These are phyloP conservation scores for Monilinia vaccinii-corymbosi DNA, from an alignment of 2,329 filamentous ascomycete species.

Conservation along the genomic window DNA sequence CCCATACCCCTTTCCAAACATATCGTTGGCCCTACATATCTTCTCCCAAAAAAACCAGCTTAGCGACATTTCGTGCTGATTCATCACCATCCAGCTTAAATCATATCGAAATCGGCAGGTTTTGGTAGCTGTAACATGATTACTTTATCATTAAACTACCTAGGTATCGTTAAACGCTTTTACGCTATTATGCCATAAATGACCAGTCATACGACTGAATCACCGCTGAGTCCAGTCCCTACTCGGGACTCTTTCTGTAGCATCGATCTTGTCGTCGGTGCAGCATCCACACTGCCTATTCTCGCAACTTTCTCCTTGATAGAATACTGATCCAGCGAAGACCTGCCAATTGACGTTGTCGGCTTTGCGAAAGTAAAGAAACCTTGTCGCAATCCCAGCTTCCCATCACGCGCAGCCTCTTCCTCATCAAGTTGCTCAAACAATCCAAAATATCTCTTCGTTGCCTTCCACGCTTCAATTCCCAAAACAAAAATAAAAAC, in stretches of 20 bases:
- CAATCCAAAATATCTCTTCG: slow-evolving; percentile 39
- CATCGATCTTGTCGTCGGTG: not conserved
- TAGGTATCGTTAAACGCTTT: not conserved
- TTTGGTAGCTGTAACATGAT: not conserved
- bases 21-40: not conserved
- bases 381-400: not conserved
- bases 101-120: too few relatives aligned
- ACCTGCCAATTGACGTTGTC: not conserved
- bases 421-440: not conserved
- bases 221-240: not conserved
- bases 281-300: slow-evolving; percentile 1
- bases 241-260: not conserved
- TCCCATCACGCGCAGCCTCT: not conserved
- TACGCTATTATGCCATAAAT: not conserved
- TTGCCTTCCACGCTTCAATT: slow-evolving; percentile 58
- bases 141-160: not conserved
- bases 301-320: slow-evolving; percentile 14
- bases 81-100: too few relatives aligned
- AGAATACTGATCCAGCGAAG: not conserved
- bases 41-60: too few relatives aligned
- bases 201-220: not conserved
- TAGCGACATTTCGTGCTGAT: too few relatives aligned
- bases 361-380: not conserved
- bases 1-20: slow-evolving; percentile 8
- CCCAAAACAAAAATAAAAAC: slow-evolving; percentile 53